Conservation (phyloP, 2,329 filamentous ascomycete genomes). For the Sporothrix variecibatus region DNA sequence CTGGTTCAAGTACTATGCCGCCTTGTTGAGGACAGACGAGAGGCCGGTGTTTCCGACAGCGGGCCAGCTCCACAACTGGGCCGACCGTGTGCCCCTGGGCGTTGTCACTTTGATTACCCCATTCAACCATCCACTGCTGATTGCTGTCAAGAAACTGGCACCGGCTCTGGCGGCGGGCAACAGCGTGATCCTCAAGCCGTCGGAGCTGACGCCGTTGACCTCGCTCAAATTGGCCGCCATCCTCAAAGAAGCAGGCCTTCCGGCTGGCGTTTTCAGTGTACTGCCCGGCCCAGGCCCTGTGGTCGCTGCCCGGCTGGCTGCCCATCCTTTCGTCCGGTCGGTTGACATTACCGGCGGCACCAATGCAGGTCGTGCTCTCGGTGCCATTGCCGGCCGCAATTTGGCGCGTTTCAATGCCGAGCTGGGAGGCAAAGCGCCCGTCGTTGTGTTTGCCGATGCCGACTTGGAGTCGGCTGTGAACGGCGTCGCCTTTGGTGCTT, state of each 20-base stretch:
- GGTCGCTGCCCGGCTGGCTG: slow-evolving; percentile 56
- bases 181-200: slow-evolving; percentile 62
- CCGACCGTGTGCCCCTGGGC: slow-evolving; percentile 57
- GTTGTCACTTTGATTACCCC: slow-evolving; percentile 60
- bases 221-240: slow-evolving; percentile 62
- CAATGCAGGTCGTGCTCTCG: slow-evolving; percentile 66
- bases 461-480: slow-evolving; percentile 68
- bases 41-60: slow-evolving; percentile 65
- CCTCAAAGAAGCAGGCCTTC: slow-evolving; percentile 67
- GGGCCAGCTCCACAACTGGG: slow-evolving; percentile 60
- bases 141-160: slow-evolving; percentile 61
- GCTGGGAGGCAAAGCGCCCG: slow-evolving; percentile 70
- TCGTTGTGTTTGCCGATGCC: slow-evolving; percentile 67
- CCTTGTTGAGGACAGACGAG: slow-evolving; percentile 67
- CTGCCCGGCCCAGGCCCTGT: slow-evolving; percentile 55
- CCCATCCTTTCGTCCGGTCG: slow-evolving; percentile 59
- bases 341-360: slow-evolving; percentile 78
- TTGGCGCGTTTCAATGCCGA: slow-evolving; percentile 71
- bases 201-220: slow-evolving; percentile 63
- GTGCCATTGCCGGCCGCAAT: slow-evolving; percentile 65
- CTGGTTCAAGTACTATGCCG: slow-evolving; percentile 73
- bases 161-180: slow-evolving; percentile 63
- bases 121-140: slow-evolving; percentile 61
- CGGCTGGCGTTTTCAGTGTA: slow-evolving; percentile 68
- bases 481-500: slow-evolving; percentile 64